Percentiles rank a stretch among this genome's conserved stretches.
These are phyloP conservation scores for Amanita exitialis DNA, from an alignment of 768 basidiomycete genomes.

Conservation along the genomic window DNA sequence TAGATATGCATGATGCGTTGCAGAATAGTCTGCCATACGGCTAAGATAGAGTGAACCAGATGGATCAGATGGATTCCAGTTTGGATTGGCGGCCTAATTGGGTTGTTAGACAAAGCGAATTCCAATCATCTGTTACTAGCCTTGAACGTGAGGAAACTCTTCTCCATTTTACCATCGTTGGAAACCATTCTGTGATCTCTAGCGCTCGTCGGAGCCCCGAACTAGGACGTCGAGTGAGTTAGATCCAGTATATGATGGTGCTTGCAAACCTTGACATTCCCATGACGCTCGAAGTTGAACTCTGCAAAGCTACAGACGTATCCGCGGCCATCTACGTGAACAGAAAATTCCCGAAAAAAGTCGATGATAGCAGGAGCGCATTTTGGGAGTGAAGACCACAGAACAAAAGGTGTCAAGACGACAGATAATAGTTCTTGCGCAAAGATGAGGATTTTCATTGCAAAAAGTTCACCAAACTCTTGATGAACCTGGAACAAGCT, in stretches of 20 bases:
- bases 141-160: slow-evolving; percentile 93
- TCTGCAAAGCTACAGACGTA: slow-evolving; percentile 98
- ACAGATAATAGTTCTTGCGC: slow-evolving; percentile 85
- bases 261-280: slow-evolving; percentile 69
- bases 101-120: neutral
- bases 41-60: slow-evolving; percentile 85
- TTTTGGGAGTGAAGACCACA: slow-evolving; percentile 85
- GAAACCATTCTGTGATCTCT: slow-evolving; percentile 71
- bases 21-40: slow-evolving; percentile 65
- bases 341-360: slow-evolving; percentile 96
- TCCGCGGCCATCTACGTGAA: slow-evolving; percentile 93
- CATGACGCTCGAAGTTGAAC: slow-evolving; percentile 94
- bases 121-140: slow-evolving; percentile 18
- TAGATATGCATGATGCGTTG: slow-evolving; percentile 27
- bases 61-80: slow-evolving; percentile 91
- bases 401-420: slow-evolving; percentile 85
- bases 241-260: neutral
- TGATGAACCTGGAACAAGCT: slow-evolving; percentile 60
- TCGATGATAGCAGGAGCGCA: slow-evolving; percentile 91
- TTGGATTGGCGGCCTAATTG: slow-evolving; percentile 77
- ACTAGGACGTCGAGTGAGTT: slow-evolving; percentile 31
- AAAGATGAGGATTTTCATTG: slow-evolving; percentile 87
- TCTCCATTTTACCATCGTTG: slow-evolving; percentile 98
- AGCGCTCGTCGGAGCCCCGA: slow-evolving; percentile 70
- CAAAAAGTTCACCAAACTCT: slow-evolving; percentile 87